These are phyloP conservation scores for Gynochthodes officinalis DNA, from an alignment of 257 asterid genomes.

Conservation along the genomic window DNA sequence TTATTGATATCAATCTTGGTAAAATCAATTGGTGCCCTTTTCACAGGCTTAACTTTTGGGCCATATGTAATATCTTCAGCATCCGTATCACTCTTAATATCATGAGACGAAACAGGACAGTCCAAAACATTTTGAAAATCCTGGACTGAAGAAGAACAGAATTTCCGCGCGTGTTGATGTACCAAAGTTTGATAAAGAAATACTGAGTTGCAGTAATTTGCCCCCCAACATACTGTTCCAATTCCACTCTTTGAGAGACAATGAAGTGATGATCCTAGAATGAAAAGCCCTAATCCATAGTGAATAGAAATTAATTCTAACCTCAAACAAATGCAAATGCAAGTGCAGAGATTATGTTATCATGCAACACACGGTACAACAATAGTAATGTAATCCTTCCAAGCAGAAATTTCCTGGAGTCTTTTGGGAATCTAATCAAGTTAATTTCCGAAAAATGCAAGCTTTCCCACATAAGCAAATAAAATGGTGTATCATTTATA, in stretches of 20 bases:
- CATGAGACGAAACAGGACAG: slow-evolving; percentile 31
- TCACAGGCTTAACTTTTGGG: slow-evolving; percentile 28
- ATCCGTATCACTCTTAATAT: slow-evolving; percentile 28
- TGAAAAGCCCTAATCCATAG: slow-evolving; percentile 19
- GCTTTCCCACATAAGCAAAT: background rate
- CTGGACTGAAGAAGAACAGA: slow-evolving; percentile 37
- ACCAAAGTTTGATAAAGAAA: slow-evolving; percentile 15
- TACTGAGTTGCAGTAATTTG: slow-evolving; percentile 17
- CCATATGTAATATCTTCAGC: slow-evolving; percentile 19
- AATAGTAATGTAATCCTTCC: background rate
- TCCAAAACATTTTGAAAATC: slow-evolving; percentile 24
- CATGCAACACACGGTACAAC: background rate
- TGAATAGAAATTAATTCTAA: slow-evolving; percentile 5
- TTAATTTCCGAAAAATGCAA: background rate
- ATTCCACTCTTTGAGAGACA: slow-evolving; percentile 17
- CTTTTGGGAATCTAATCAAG: background rate
- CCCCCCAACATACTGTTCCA: slow-evolving; percentile 22
- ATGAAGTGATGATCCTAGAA: slow-evolving; percentile 26
- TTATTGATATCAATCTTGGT: slow-evolving; percentile 61
- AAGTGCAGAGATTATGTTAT: background rate
- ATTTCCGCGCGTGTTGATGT: slow-evolving; percentile 26
- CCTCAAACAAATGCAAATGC: background rate
- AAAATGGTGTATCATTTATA: background rate
- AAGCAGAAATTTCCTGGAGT: background rate
- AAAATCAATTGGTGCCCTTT: slow-evolving; percentile 59